phyloP scores from a whole-genome alignment of 257 asterid species.

The Oldenlandia corymbosa region DNA sequence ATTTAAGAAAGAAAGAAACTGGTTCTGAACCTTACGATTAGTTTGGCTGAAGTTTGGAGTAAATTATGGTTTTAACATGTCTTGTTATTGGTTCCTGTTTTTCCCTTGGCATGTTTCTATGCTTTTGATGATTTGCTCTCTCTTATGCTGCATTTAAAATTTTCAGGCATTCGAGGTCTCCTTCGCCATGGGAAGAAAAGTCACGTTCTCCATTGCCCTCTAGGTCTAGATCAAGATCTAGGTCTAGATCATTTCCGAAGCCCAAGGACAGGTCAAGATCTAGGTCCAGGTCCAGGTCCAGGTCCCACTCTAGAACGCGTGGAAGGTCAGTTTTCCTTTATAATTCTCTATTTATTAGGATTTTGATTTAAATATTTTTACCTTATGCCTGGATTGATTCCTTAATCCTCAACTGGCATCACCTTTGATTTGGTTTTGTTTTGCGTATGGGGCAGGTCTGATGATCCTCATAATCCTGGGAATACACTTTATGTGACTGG shows the following conservation, averaged over 20 bases:
- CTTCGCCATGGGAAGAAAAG: slow-evolving; percentile 69
- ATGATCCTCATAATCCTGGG: slow-evolving; percentile 58
- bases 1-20: neutral
- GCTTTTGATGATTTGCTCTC: neutral
- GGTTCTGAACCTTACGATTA: neutral
- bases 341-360: neutral
- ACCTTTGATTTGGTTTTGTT: slow-evolving; percentile 7
- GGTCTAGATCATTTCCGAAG: slow-evolving; percentile 58
- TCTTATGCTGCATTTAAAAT: neutral
- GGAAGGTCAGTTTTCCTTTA: slow-evolving; percentile 42
- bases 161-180: slow-evolving; percentile 61
- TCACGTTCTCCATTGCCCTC: slow-evolving; percentile 58
- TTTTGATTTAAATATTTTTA: neutral
- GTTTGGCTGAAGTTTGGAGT: neutral
- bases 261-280: slow-evolving; percentile 57
- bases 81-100: neutral
- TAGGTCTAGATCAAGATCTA: slow-evolving; percentile 47
- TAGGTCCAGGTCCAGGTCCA: slow-evolving; percentile 56
- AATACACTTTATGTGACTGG: slow-evolving; percentile 93
- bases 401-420: neutral
- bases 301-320: slow-evolving; percentile 64
- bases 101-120: neutral
- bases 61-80: neutral
- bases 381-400: neutral
- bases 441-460: too few species aligned